A percentile compares a stretch with the other conserved stretches of the same genome.
Conservation (phyloP, 208 protist genomes). For the Wallacemonas rigidus region DNA sequence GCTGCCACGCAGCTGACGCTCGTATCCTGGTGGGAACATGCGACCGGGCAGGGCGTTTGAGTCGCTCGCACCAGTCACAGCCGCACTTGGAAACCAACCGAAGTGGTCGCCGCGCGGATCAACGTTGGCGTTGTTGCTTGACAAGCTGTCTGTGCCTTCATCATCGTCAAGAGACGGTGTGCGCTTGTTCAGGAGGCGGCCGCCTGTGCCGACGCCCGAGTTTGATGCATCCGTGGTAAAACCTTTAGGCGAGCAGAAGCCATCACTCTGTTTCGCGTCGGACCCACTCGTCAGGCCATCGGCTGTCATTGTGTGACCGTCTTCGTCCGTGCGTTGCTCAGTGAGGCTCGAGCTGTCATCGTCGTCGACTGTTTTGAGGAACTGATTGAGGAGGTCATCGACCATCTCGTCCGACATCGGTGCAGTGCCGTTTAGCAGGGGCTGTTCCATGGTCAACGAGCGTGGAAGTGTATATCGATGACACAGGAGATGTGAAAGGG, state of each 20-base stretch:
- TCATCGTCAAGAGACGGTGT: background rate
- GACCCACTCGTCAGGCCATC: constrained; percentile 2
- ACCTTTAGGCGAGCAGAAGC: background rate
- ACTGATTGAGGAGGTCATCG: background rate
- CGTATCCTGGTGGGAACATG: background rate
- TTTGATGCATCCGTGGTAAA: no score
- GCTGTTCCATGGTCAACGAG: no score
- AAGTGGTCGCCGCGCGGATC: background rate
- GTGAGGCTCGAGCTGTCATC: background rate
- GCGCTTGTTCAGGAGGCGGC: no score
- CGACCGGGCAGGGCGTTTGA: background rate
- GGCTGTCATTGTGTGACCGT: background rate
- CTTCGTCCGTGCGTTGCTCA: background rate
- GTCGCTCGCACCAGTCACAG: background rate
- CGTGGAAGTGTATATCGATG: no score
- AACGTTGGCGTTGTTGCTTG: background rate
- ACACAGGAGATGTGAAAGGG: no score
- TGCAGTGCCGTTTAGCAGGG: background rate
- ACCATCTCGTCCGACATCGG: constrained; percentile 11
- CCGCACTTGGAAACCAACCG: background rate
- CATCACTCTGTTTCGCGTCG: background rate
- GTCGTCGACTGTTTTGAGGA: constrained; percentile 11
- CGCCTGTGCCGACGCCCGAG: no score
- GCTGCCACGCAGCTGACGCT: background rate
- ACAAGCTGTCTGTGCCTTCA: background rate